phyloP scores from a whole-genome alignment of 805 yeast species.

The Wickerhamiella shivajii region DNA sequence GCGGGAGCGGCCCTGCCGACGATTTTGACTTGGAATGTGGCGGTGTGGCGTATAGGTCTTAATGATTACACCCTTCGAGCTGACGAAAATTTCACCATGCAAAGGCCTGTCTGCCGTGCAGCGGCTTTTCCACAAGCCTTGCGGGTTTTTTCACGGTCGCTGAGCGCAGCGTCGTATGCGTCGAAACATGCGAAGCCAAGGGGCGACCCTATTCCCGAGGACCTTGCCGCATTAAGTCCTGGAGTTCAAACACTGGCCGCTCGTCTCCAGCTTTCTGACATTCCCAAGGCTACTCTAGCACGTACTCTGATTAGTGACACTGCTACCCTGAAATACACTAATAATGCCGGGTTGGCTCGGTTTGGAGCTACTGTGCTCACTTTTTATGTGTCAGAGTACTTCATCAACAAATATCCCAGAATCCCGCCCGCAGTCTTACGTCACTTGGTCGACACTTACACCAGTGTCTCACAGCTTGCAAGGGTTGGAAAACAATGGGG shows the following conservation, averaged over 20 bases:
- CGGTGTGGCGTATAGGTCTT: no score
- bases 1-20: no score
- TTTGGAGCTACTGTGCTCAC: constrained; percentile 69
- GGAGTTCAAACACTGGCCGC: constrained; percentile 66
- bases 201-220: constrained; percentile 31
- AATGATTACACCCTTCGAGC: no score
- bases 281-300: constrained; percentile 54
- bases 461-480: constrained; percentile 50
- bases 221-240: constrained; percentile 45
- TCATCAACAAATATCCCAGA: constrained; percentile 72
- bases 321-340: constrained; percentile 36
- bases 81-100: no score
- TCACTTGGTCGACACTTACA: constrained; percentile 60
- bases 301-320: constrained; percentile 56
- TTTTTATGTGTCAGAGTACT: constrained; percentile 59
- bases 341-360: constrained; percentile 65
- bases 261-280: constrained; percentile 43
- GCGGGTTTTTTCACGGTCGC: constrained; percentile 1
- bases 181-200: constrained; percentile 14
- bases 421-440: constrained; percentile 68
- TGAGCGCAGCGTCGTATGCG: constrained; percentile 11
- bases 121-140: no score
- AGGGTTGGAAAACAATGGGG: constrained; percentile 75
- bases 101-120: no score
- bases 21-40: no score